Evolutionary conservation across 495 filamentous ascomycete species (phyloP).

Genomic region (Xylaria flabelliformis): DNA sequence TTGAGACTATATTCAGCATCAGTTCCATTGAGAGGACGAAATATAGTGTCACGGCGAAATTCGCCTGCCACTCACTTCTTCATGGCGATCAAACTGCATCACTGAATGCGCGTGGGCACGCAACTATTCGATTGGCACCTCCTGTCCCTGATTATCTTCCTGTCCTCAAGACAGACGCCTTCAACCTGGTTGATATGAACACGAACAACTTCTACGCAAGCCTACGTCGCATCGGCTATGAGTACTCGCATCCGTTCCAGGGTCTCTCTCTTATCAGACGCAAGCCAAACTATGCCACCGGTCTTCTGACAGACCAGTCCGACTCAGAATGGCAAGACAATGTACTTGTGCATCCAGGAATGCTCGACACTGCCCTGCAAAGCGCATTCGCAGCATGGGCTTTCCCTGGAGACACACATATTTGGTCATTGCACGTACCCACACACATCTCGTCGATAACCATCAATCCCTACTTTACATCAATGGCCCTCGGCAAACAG

Average conservation of each 20-base stretch:
- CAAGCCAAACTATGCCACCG: neutral
- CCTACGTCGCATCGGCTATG: conserved; percentile 7
- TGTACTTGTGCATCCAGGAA: conserved; percentile 33
- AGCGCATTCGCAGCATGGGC: conserved; percentile 30
- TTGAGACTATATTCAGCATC: too few species aligned
- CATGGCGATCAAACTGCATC: conserved; percentile 2
- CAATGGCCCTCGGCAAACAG: too few species aligned
- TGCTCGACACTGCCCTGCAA: conserved; percentile 36
- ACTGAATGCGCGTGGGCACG: conserved; percentile 2
- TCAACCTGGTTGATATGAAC: conserved; percentile 2
- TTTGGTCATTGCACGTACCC: conserved; percentile 30
- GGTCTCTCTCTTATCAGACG: conserved; percentile 5
- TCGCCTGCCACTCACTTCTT: conserved; percentile 16
- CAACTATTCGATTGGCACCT: conserved; percentile 13
- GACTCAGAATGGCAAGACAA: conserved; percentile 13
- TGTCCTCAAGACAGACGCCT: neutral
- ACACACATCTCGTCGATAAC: conserved; percentile 21
- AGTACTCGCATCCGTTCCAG: conserved; percentile 11
- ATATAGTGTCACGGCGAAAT: too few species aligned
- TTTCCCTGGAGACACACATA: conserved; percentile 26
- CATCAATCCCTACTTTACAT: conserved; percentile 27
- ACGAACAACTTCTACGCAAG: neutral
- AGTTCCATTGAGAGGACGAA: too few species aligned
- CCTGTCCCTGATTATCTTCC: neutral
- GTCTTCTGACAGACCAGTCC: conserved; percentile 2